These are phyloP conservation scores for Vitis hybrid DNA, from an alignment of 177 flowering plant species.

Conservation along the genomic window DNA sequence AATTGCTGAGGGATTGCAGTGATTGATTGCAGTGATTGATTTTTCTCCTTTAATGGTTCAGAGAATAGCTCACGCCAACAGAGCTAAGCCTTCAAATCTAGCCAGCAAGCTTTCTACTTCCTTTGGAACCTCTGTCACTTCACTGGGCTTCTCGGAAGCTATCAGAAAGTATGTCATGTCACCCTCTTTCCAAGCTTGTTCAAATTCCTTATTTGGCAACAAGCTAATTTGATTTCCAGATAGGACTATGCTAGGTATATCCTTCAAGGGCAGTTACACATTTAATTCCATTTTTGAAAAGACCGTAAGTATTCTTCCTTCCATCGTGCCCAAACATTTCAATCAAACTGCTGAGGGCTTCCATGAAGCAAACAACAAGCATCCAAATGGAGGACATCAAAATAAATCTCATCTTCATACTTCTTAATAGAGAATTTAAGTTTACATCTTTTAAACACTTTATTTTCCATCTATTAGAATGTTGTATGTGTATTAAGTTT, in stretches of 20 bases:
- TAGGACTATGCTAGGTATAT: background rate
- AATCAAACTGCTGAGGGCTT: background rate
- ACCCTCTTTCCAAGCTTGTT: background rate
- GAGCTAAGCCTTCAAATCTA: no score
- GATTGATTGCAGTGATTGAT: no score
- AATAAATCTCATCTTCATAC: background rate
- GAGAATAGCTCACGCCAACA: no score
- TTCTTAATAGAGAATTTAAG: background rate
- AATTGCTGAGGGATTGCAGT: no score
- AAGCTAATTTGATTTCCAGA: background rate
- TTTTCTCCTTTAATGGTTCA: no score
- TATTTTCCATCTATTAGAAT: background rate
- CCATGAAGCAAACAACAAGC: background rate
- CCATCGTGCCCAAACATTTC: background rate
- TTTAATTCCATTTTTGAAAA: background rate
- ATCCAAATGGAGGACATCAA: constrained; percentile 3
- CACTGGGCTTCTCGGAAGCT: background rate
- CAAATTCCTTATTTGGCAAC: background rate
- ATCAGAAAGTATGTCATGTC: background rate
- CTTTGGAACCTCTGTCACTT: constrained; percentile 1
- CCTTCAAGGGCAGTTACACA: background rate
- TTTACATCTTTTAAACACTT: background rate
- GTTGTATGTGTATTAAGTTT: background rate
- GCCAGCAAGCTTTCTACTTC: background rate
- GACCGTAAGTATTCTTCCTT: background rate